Evolutionary conservation across 1,284 basidiomycete species (phyloP).

Genomic region (Austropuccinia psidii): DNA sequence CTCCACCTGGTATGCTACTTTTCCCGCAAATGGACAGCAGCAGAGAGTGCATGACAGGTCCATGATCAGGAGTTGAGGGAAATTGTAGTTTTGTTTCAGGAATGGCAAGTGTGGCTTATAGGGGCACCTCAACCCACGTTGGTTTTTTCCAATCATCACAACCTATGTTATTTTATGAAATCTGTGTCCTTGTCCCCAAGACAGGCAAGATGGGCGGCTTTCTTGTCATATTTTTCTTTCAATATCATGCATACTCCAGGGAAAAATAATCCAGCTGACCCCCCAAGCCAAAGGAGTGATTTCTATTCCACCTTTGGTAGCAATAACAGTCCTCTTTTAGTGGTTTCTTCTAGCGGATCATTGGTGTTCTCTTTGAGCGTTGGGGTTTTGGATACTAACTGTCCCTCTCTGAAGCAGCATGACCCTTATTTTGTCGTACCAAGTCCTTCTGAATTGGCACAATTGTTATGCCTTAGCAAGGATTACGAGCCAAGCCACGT

Average conservation of each 20-base stretch:
- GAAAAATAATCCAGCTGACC: constrained; percentile 1
- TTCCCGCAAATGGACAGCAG: constrained; percentile 22
- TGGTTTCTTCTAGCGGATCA: too few species aligned
- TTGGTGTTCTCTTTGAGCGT: too few species aligned
- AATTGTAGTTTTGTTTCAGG: not conserved
- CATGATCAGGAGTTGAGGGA: not conserved
- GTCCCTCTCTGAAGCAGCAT: too few species aligned
- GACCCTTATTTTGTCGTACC: too few species aligned
- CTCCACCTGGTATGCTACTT: constrained; percentile 26
- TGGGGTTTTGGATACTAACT: too few species aligned
- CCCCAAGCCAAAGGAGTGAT: not conserved
- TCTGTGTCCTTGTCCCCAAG: not conserved
- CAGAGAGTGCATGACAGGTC: not conserved
- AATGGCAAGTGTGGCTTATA: not conserved
- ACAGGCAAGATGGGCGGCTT: constrained; percentile 18
- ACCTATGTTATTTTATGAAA: not conserved
- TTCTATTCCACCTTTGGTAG: too few species aligned
- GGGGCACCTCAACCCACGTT: not conserved
- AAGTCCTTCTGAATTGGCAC: too few species aligned
- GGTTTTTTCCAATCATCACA: constrained; percentile 17
- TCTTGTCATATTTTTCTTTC: not conserved
- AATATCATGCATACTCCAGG: not conserved
- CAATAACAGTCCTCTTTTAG: too few species aligned
- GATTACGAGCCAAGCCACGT: too few species aligned
- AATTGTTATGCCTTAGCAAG: too few species aligned